Conservation (phyloP, 371 early-diverging fungal genomes). For the Mucor indicus region DNA sequence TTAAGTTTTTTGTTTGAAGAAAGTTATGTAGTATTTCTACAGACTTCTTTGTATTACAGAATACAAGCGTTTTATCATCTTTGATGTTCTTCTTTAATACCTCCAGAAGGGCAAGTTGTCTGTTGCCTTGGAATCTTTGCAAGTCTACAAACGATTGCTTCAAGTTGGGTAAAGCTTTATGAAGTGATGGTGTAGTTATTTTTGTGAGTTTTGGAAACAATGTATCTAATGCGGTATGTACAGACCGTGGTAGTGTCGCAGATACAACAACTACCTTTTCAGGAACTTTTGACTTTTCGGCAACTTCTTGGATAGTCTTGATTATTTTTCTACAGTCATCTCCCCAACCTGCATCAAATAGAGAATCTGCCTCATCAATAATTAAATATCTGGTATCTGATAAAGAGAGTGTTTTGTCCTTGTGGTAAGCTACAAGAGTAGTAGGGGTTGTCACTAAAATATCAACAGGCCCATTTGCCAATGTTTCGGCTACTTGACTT, state of each 20-base stretch:
- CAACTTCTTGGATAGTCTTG: conserved; percentile 10
- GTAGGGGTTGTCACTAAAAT: conserved; percentile 82
- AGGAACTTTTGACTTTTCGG: conserved; percentile 7
- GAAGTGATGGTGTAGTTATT: conserved; percentile 82
- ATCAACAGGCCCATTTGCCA: conserved; percentile 67
- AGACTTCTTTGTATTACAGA: conserved; percentile 80
- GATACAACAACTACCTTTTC: conserved; percentile 64
- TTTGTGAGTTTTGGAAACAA: conserved; percentile 57
- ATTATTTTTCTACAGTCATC: conserved; percentile 51
- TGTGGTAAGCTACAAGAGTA: conserved; percentile 41
- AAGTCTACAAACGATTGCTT: conserved; percentile 78
- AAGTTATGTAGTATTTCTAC: conserved; percentile 62
- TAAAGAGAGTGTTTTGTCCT: conserved; percentile 52
- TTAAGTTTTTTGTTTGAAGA: conserved; percentile 57
- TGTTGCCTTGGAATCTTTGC: conserved; percentile 56
- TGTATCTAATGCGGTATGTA: conserved; percentile 59
- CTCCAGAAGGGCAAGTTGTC: conserved; percentile 66
- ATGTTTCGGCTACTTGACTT: conserved; percentile 30
- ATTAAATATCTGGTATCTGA: conserved; percentile 63
- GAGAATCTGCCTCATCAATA: conserved; percentile 92
- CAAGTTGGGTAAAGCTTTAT: conserved; percentile 73
- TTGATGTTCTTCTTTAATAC: conserved; percentile 66
- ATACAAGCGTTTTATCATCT: conserved; percentile 67
- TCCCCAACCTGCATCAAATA: conserved; percentile 83
- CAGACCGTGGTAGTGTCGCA: conserved; percentile 85